phyloP scores from a whole-genome alignment of 1,284 basidiomycete species.

The Cystobasidium sp. region DNA sequence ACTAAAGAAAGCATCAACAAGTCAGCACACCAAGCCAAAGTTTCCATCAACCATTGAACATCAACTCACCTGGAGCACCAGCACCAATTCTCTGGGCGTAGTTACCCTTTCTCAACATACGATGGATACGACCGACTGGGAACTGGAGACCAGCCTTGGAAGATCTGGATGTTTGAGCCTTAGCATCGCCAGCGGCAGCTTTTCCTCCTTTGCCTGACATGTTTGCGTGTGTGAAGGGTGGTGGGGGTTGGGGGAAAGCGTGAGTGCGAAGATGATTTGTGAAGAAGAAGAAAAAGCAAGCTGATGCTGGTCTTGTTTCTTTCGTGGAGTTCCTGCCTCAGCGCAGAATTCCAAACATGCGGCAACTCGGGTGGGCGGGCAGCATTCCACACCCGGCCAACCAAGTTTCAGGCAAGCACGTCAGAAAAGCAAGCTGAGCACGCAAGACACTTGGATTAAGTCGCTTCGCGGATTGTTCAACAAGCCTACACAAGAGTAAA shows the following conservation, averaged over 20 bases:
- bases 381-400: neutral
- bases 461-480: conserved; percentile 31
- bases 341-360: neutral
- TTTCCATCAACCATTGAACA: too few relatives aligned
- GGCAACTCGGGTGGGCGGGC: conserved; percentile 8
- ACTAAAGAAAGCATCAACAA: conserved; percentile 11
- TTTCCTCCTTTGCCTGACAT: conserved; percentile 47
- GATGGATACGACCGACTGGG: conserved; percentile 86
- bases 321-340: neutral
- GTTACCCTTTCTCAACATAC: conserved; percentile 83
- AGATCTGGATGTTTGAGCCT: conserved; percentile 66
- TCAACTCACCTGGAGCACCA: conserved; percentile 43
- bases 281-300: conserved; percentile 29
- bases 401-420: neutral
- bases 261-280: conserved; percentile 15
- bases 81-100: conserved; percentile 54
- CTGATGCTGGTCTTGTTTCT: conserved; percentile 1
- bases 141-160: conserved; percentile 80
- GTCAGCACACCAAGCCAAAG: too few relatives aligned
- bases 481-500: too few relatives aligned
- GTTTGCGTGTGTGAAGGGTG: conserved; percentile 15
- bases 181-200: conserved; percentile 43
- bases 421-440: neutral
- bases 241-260: conserved; percentile 16
- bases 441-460: conserved; percentile 34